Evolutionary conservation across 768 basidiomycete species (phyloP), one percentile per base, ranked within the genome.

Genomic region (Phlegmacium glaucopus): DNA sequence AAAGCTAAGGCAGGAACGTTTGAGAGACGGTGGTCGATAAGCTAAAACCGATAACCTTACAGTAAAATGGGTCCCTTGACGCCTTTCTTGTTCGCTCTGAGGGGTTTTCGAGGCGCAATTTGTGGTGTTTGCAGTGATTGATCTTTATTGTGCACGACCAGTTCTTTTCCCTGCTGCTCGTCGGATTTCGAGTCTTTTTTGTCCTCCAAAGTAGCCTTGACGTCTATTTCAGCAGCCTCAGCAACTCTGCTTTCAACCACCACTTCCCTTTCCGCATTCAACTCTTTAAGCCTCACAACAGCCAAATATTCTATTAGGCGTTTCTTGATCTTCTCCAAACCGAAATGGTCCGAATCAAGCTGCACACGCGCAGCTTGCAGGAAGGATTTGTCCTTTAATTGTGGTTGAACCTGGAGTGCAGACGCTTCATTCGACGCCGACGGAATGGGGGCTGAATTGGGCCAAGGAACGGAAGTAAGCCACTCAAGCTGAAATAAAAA

Each of bases 281-380:
- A 57, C 54, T 77, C 75, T 58, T 75, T 73, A 42, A 79, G 67
- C 50, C 90, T 71, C 28, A 94, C 85, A 9, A 96, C 87, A 0
- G 91, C 93, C 34, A 97, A 78, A 62, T 92, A 96, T 59, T 96
- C 94, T 39, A 95, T 87, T 3, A 95, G 66, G 9, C 94, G 76
- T 53, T 89, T 85, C 75, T 96, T 97, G 63, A 97, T 86, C 63
- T 89, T 90, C 48, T 94, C 90, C 13, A 97, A 72, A 1, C 94
- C 94, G 56, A 85, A 95, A 63, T 97, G 94, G 50, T 95, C 94
- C 10, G 82, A 75, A 56, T 97, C 93, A 8, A 97, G 80, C 60
- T 90, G 91, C 16, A 72, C 71, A 17, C 88, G 83, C 22, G 94
- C 91, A 30, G 75, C 77, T 25, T 74, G 50, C 22, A 92, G 74